Percentiles rank a stretch among this genome's conserved stretches.
These are phyloP conservation scores for Trichoderma endophyticum DNA, from an alignment of 2,329 filamentous ascomycete species.

Conservation along the genomic window DNA sequence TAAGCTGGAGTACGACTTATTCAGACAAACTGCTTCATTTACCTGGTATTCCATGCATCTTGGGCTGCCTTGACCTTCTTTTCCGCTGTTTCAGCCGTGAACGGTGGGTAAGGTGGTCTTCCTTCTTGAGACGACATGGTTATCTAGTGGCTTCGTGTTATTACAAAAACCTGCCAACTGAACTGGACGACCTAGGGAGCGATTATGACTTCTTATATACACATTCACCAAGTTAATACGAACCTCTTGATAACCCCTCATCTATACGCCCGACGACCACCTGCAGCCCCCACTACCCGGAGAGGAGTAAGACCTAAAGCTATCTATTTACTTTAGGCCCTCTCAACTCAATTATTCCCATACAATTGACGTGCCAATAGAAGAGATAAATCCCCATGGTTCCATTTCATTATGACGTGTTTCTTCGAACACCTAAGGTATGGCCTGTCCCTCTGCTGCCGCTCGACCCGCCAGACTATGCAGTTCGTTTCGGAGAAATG, in stretches of 20 bases:
- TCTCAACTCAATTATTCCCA: background rate
- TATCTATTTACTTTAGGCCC: background rate
- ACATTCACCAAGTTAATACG: background rate
- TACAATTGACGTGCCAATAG: background rate
- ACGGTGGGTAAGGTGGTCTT: conserved; percentile 61
- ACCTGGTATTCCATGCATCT: conserved; percentile 78
- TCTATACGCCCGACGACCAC: background rate
- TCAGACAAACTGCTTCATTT: conserved; percentile 22
- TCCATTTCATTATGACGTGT: background rate
- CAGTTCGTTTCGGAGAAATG: background rate
- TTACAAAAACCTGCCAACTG: background rate
- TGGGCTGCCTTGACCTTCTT: conserved; percentile 85
- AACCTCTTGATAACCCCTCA: background rate
- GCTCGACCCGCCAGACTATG: background rate
- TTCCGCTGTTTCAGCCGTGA: conserved; percentile 66
- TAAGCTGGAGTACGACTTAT: background rate
- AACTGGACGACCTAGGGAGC: background rate
- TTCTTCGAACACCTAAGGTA: background rate
- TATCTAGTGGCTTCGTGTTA: background rate
- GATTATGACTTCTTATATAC: background rate
- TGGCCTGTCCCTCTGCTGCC: background rate
- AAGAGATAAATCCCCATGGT: background rate
- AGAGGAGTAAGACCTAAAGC: background rate
- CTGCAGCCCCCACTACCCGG: background rate
- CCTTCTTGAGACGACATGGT: conserved; percentile 15